Evolutionary conservation across 2,329 filamentous ascomycete species (phyloP), one percentile per base, ranked within the genome.

Genomic region (Graphiopsis chlorocephala): DNA sequence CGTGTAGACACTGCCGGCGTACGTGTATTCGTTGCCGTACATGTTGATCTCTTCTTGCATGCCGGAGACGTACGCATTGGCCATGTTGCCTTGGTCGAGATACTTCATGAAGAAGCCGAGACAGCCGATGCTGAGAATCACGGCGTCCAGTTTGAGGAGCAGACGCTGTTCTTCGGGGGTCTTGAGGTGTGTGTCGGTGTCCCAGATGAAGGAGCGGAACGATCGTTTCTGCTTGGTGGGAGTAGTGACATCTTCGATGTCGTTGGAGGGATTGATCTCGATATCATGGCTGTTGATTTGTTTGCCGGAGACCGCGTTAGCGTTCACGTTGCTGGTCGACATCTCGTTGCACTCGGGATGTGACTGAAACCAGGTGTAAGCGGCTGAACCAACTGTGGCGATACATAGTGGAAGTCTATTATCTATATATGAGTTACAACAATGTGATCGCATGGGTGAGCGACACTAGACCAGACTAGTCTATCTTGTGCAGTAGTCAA

Each of bases 131-230:
- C 57, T 64, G 17, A 35, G 35, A 8, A 66, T 69, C 68, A 61
- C 68, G 78, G 80, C 80, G 70, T 84, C 82, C 23, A 84, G 72
- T 68, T 84, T 84, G 67, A 82, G 81, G 26, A 84, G 70, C 45
- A 84, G 76, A 64, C 75, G 74, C 7, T 81, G 75, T 68, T 84
- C 82, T 63, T 83, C 45, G n/a, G 78, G 80, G 0, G 80, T 77
- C 67, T 84, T 84, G 68, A 80, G 77, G 67, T 84, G 84, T 68
- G 84, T 83, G 26, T 83, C 77, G 1, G 79, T 82, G 72, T 85
- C 83, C 83, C 82, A 84, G 52, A 85, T 73, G 65, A 83, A 84
- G 66, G 78, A 79, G 53, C 78, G 75, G 81, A 81, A 84, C 74
- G 72, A 82, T 8, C 73, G 63, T 53, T 67, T 66, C 11, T 68